A percentile compares a stretch with the other conserved stretches of the same genome.
phyloP scores from a whole-genome alignment of 768 basidiomycete species.

The Boletus eberwhitei region DNA sequence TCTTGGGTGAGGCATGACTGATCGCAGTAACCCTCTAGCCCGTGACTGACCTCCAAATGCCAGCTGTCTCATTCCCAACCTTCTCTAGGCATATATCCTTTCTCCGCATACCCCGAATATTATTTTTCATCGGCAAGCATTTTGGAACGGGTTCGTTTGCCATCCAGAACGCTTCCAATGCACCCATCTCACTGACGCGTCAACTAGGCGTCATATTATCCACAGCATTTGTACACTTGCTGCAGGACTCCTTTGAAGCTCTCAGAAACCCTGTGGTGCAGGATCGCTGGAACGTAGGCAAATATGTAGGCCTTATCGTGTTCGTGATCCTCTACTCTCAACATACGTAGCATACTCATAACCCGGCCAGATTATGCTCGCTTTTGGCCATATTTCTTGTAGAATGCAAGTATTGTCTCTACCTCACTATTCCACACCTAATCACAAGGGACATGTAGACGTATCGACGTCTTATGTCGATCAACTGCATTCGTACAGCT shows the following conservation, averaged over 20 bases:
- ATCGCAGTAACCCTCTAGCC: neutral
- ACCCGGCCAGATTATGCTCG: conserved; percentile 50
- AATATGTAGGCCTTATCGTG: conserved; percentile 73
- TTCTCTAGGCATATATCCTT: conserved; percentile 52
- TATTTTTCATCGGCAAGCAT: conserved; percentile 86
- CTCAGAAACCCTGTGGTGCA: conserved; percentile 48
- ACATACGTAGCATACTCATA: conserved; percentile 2
- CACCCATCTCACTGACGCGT: neutral
- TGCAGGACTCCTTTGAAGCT: conserved; percentile 71
- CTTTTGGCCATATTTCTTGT: conserved; percentile 71
- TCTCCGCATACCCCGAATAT: conserved; percentile 59
- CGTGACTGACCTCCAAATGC: neutral
- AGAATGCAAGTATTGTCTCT: conserved; percentile 58
- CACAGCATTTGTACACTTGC: conserved; percentile 78
- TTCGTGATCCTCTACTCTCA: conserved; percentile 36
- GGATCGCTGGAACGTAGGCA: conserved; percentile 46
- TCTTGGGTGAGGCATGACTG: conserved; percentile 50
- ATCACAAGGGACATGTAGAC: conserved; percentile 40
- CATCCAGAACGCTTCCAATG: neutral
- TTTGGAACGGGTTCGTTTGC: conserved; percentile 65
- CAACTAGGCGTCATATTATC: conserved; percentile 71
- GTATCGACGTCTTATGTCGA: conserved; percentile 75
- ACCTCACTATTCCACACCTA: neutral
- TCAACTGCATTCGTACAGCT: conserved; percentile 59
- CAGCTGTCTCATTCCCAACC: conserved; percentile 72